These are phyloP conservation scores for Helotiales sp. DNA, from an alignment of 2,329 filamentous ascomycete species.

Conservation along the genomic window DNA sequence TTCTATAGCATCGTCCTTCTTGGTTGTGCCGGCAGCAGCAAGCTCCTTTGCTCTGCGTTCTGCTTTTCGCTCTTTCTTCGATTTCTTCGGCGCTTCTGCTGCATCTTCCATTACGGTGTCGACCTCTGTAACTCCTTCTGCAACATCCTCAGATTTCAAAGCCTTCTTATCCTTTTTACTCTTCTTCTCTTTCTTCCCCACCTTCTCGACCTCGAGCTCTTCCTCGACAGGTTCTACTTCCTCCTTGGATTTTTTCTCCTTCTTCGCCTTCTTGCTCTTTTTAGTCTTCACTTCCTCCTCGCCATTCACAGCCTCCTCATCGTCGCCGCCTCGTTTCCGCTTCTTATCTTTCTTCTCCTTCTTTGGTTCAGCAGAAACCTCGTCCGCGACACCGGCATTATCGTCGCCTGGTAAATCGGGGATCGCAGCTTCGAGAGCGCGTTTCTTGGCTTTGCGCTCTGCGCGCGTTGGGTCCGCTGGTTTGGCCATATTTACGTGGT, in stretches of 20 bases:
- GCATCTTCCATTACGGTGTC: constrained; percentile 16
- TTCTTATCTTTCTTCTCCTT: constrained; percentile 17
- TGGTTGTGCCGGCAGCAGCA: constrained; percentile 22
- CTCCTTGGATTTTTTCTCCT: constrained; percentile 23
- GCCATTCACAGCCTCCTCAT: constrained; percentile 15
- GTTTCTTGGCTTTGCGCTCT: constrained; percentile 37
- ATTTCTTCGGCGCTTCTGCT: constrained; percentile 34
- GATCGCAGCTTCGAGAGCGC: constrained; percentile 36
- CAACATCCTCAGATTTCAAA: neutral
- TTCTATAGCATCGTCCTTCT: neutral
- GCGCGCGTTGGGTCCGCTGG: constrained; percentile 31
- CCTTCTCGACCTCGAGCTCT: neutral
- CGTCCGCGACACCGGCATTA: constrained; percentile 28
- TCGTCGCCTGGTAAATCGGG: constrained; percentile 34
- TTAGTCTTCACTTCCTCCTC: constrained; percentile 18
- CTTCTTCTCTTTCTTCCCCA: constrained; percentile 18
- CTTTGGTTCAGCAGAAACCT: constrained; percentile 17
- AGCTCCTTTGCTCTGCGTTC: constrained; percentile 36
- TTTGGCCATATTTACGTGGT: constrained; percentile 31
- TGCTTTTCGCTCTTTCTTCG: constrained; percentile 38
- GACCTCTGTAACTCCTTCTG: neutral
- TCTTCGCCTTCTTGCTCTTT: constrained; percentile 32
- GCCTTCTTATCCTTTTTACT: constrained; percentile 9
- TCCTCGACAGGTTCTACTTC: neutral
- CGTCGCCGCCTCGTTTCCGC: constrained; percentile 23